Conservation (phyloP, 139 green algal genomes). For the Tetraselmis striata region DNA sequence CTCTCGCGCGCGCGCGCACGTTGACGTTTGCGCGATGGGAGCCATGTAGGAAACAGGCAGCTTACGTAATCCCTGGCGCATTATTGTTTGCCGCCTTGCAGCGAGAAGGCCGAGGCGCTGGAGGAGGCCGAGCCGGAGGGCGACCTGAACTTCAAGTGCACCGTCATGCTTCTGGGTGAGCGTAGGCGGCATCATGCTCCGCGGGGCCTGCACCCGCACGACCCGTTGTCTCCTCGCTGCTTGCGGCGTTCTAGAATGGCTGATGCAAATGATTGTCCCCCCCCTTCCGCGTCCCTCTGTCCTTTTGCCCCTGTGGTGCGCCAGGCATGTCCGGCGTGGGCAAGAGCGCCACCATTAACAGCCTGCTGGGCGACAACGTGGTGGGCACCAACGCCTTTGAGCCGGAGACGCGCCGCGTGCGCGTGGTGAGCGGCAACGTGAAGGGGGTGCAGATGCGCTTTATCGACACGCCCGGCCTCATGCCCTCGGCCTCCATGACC, state of each 20-base stretch:
- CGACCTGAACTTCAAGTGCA: conserved; percentile 48
- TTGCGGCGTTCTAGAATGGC: too few species aligned
- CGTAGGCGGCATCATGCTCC: too few species aligned
- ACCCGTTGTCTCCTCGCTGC: too few species aligned
- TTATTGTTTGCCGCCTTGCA: too few species aligned
- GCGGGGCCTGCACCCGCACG: too few species aligned
- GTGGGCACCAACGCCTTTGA: conserved; percentile 21
- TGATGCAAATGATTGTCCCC: too few species aligned
- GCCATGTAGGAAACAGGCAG: too few species aligned
- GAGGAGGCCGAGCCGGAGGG: conserved; percentile 16
- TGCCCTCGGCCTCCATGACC: conserved; percentile 32
- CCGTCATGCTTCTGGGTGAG: conserved; percentile 62
- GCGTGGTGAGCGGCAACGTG: conserved; percentile 37
- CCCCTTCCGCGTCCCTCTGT: too few species aligned
- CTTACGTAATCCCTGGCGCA: too few species aligned
- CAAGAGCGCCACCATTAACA: conserved; percentile 66
- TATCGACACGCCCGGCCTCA: conserved; percentile 77
- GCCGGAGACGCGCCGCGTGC: conserved; percentile 37
- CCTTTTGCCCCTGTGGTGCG: too few species aligned
- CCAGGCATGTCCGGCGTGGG: conserved; percentile 48
- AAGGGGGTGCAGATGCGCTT: conserved; percentile 57
- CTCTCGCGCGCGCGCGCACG: too few species aligned
- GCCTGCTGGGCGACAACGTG: conserved; percentile 39
- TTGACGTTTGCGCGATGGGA: too few species aligned
- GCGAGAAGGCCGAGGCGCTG: conserved; percentile 21